Evolutionary conservation across 306 rosid genomes (phyloP).

Genomic region (Rosa multiflora): DNA sequence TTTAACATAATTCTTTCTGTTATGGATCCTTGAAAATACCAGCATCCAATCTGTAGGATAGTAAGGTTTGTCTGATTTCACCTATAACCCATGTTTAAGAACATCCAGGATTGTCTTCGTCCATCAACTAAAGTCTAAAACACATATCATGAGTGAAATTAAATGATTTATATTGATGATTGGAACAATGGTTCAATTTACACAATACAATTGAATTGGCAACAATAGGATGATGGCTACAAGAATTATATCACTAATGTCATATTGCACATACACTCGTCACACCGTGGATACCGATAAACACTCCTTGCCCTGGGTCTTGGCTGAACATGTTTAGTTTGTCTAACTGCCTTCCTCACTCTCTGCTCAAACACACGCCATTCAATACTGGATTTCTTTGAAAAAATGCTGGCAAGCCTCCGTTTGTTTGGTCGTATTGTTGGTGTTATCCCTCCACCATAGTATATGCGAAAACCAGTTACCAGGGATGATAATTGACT

Average conservation of each 20-base stretch:
- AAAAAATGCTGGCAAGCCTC: slow-evolving; percentile 75
- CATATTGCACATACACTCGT: slow-evolving; percentile 84
- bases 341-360: slow-evolving; percentile 85
- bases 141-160: background rate
- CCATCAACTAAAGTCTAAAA: background rate
- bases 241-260: slow-evolving; percentile 11
- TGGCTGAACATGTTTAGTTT: slow-evolving; percentile 38
- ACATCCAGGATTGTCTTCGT: background rate
- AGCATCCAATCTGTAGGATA: slow-evolving; percentile 22
- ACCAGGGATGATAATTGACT: slow-evolving; percentile 95
- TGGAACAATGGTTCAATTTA: background rate
- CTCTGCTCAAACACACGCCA: slow-evolving; percentile 97
- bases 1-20: too few species aligned
- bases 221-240: background rate
- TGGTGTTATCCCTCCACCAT: slow-evolving; percentile 87
- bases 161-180: background rate
- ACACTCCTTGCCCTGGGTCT: slow-evolving; percentile 42
- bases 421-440: slow-evolving; percentile 97
- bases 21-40: slow-evolving; percentile 41
- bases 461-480: slow-evolving; percentile 83
- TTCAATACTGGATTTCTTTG: slow-evolving; percentile 72
- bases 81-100: too few species aligned
- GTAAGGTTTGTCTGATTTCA: too few species aligned
- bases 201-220: slow-evolving; percentile 1
- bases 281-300: slow-evolving; percentile 90